Percentiles rank a stretch among this genome's conserved stretches.
Evolutionary conservation across 352 stramenopile genomes (phyloP).

Genomic region (Thalassiosira exigua): DNA sequence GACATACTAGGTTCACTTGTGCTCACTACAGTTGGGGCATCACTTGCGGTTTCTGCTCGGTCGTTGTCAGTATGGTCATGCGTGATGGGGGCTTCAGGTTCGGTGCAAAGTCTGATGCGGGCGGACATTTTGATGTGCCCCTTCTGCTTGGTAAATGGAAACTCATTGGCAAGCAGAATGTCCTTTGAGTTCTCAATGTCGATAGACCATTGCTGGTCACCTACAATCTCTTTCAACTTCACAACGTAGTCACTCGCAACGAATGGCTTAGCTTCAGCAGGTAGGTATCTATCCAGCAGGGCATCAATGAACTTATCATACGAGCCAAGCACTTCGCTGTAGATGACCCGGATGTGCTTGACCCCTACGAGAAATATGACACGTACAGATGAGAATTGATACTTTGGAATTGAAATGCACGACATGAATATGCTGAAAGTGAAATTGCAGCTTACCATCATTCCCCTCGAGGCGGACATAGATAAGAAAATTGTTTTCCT

Average conservation of each 20-base stretch:
- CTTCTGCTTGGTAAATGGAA: background rate
- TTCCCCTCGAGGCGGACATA: background rate
- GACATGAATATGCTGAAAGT: conserved; percentile 4
- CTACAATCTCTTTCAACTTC: conserved; percentile 14
- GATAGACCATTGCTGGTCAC: conserved; percentile 9
- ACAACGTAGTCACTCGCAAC: conserved; percentile 5
- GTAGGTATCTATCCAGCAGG: conserved; percentile 13
- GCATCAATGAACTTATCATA: conserved; percentile 11
- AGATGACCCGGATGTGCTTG: conserved; percentile 8
- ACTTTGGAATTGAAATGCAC: background rate
- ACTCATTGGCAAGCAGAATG: background rate
- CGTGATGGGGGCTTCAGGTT: background rate
- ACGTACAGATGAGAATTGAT: background rate
- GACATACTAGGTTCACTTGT: too few species aligned
- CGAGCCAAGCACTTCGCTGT: background rate
- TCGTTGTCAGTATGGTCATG: background rate
- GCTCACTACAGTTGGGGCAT: background rate
- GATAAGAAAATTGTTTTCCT: too few species aligned
- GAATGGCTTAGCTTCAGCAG: conserved; percentile 8
- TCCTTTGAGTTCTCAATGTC: conserved; percentile 15
- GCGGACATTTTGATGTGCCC: conserved; percentile 6
- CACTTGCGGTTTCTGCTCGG: background rate
- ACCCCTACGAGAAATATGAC: background rate
- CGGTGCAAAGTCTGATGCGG: background rate
- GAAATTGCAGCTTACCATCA: conserved; percentile 17